A percentile compares a stretch with the other conserved stretches of the same genome.
Conservation (phyloP, 345 rosid species). For the Pugionium cornutum region DNA sequence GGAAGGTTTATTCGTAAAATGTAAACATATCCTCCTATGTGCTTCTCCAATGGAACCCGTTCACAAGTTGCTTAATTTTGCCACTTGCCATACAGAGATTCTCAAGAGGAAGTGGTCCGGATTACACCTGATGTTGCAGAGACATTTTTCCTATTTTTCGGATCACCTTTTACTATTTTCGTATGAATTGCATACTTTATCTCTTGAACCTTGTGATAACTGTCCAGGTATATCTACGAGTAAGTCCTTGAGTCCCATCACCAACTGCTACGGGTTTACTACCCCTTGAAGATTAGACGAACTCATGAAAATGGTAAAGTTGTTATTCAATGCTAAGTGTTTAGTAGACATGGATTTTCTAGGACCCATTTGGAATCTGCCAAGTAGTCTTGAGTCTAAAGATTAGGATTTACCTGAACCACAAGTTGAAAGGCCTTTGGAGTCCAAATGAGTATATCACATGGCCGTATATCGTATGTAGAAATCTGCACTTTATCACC, state of each 20-base stretch:
- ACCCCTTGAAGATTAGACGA: too few relatives aligned
- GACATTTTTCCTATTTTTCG: conserved; percentile 13
- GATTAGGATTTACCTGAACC: background rate
- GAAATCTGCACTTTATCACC: conserved; percentile 15
- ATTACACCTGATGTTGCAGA: conserved; percentile 6
- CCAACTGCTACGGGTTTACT: background rate
- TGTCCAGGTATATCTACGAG: conserved; percentile 19
- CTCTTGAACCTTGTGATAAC: conserved; percentile 21
- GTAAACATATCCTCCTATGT: conserved; percentile 16
- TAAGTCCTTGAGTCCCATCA: conserved; percentile 9
- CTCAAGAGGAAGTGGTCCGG: conserved; percentile 25
- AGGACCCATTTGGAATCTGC: background rate
- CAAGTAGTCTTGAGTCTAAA: background rate
- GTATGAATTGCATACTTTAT: background rate
- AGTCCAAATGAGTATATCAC: conserved; percentile 8
- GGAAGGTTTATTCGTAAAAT: conserved; percentile 38
- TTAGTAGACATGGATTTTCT: too few relatives aligned
- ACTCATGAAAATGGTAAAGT: too few relatives aligned
- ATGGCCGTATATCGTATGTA: conserved; percentile 1
- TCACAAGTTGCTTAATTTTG: conserved; percentile 23
- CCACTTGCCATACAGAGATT: conserved; percentile 25
- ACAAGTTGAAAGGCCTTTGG: conserved; percentile 5
- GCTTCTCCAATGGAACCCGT: conserved; percentile 10
- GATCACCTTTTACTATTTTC: conserved; percentile 25
- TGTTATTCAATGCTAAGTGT: too few relatives aligned